phyloP scores from a whole-genome alignment of 352 stramenopile species.

The Phytophthora sansomeana region DNA sequence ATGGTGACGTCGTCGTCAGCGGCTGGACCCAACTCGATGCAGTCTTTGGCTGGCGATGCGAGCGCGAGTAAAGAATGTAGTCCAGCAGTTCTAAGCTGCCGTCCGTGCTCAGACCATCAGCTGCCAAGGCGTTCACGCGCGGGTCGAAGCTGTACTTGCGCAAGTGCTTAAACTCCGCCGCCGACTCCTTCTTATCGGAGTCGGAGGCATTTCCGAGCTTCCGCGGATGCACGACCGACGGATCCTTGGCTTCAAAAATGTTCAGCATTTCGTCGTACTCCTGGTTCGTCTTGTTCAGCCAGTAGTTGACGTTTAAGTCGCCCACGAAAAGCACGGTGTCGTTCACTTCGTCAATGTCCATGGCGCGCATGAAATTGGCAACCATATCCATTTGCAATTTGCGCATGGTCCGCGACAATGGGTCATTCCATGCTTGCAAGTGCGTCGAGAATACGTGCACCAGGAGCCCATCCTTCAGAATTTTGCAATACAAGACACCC shows the following conservation, averaged over 20 bases:
- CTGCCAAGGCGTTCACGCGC: conserved; percentile 70
- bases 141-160: conserved; percentile 78
- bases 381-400: conserved; percentile 78
- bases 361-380: conserved; percentile 54
- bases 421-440: conserved; percentile 81
- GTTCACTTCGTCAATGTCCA: conserved; percentile 67
- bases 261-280: conserved; percentile 88
- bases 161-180: conserved; percentile 44
- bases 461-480: conserved; percentile 75
- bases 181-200: conserved; percentile 33
- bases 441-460: conserved; percentile 84
- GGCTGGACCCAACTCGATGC: conserved; percentile 73
- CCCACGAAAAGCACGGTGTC: conserved; percentile 72
- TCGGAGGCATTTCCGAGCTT: conserved; percentile 30
- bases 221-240: conserved; percentile 38
- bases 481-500: conserved; percentile 82
- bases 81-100: conserved; percentile 79
- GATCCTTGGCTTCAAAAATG: conserved; percentile 64
- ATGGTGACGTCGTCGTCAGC: conserved; percentile 56
- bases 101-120: conserved; percentile 73
- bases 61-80: conserved; percentile 72
- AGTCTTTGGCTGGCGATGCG: conserved; percentile 59
- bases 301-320: conserved; percentile 83
- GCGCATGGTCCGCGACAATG: conserved; percentile 57
- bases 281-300: conserved; percentile 72